phyloP scores from a whole-genome alignment of 2,329 filamentous ascomycete genomes.

The Stachybotrys chlorohalonatus region DNA sequence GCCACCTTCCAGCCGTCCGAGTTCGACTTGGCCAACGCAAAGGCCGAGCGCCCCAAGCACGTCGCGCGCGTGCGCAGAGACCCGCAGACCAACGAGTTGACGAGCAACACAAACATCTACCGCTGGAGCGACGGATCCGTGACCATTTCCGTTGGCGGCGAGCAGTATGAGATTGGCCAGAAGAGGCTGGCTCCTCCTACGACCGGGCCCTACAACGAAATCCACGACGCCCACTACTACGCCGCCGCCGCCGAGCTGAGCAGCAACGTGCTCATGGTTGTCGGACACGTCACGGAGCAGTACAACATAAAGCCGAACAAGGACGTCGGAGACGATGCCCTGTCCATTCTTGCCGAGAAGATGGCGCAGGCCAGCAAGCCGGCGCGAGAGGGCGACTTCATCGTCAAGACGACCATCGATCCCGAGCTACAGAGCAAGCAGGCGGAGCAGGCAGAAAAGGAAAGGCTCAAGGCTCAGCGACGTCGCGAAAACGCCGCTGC shows the following conservation, averaged over 20 bases:
- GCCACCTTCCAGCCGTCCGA: conserved; percentile 55
- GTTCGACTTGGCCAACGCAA: conserved; percentile 44
- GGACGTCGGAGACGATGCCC: conserved; percentile 60
- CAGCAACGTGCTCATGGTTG: conserved; percentile 59
- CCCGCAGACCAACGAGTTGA: conserved; percentile 53
- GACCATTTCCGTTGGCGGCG: conserved; percentile 64
- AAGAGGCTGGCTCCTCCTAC: conserved; percentile 58
- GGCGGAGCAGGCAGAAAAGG: conserved; percentile 67
- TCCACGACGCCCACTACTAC: conserved; percentile 68
- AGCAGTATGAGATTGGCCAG: conserved; percentile 66
- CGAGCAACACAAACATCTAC: conserved; percentile 67
- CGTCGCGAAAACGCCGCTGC: conserved; percentile 59
- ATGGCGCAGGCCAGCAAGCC: conserved; percentile 56
- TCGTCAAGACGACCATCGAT: conserved; percentile 63
- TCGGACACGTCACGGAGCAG: conserved; percentile 68
- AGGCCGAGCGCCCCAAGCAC: conserved; percentile 48
- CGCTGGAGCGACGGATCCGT: conserved; percentile 74
- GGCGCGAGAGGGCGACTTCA: conserved; percentile 49
- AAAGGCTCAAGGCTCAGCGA: conserved; percentile 57
- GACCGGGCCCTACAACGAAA: conserved; percentile 52
- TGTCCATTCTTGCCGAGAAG: conserved; percentile 57
- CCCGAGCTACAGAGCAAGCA: conserved; percentile 67
- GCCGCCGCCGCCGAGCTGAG: conserved; percentile 62
- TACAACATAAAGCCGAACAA: conserved; percentile 60
- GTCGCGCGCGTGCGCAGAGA: conserved; percentile 64